Evolutionary conservation across 2,329 filamentous ascomycete species (phyloP), one percentile per base, ranked within the genome.

Genomic region (Trichoderma sp.): DNA sequence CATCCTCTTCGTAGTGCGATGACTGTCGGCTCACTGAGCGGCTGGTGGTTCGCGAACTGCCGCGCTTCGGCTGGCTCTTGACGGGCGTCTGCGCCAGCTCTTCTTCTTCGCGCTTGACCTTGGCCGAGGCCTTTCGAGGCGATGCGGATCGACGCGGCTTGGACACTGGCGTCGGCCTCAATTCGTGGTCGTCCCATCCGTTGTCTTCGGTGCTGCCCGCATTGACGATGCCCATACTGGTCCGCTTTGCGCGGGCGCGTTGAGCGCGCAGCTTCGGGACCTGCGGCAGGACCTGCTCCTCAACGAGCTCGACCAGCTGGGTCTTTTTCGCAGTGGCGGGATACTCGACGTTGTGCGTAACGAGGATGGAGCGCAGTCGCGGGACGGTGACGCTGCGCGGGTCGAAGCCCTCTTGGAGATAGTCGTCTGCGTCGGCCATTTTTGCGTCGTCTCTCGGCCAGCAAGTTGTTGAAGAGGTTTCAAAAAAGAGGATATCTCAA

Each of bases 321-420:
- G 89, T 83, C 83, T 99, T 99, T 83, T 98, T 99, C 14, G 96
- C 94, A 5, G 90, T 94, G 0, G 93, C 90, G 5, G 94, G 91
- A 78, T 97, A 98, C 47, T 89, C 83, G 76, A 98, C 84, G 77
- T 94, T 92, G 82, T 99, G 93, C 73, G 89, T 91, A 76, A 98
- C 92, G 69, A 99, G 88, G 73, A 98, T 96, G 60, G 92, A 95
- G 75, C 96, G 92, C 74, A 99, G 85, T 57, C 92, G 91, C 33
- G 96, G 94, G 61, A 98, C 89, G 1, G 94, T 98, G 72, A 98
- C 87, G 72, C 87, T 88, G 77, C 87, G 86, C 24, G 96, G 89
- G 78, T 99, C 93, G 79, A 97, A 98, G 75, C 88, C 92, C 67
- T 92, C 87, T 77, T 94, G 89, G 37, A 98, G 89, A 79, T 98